Evolutionary conservation across 2,329 filamentous ascomycete genomes (phyloP).

Genomic region (Sclerotinia trifoliorum): DNA sequence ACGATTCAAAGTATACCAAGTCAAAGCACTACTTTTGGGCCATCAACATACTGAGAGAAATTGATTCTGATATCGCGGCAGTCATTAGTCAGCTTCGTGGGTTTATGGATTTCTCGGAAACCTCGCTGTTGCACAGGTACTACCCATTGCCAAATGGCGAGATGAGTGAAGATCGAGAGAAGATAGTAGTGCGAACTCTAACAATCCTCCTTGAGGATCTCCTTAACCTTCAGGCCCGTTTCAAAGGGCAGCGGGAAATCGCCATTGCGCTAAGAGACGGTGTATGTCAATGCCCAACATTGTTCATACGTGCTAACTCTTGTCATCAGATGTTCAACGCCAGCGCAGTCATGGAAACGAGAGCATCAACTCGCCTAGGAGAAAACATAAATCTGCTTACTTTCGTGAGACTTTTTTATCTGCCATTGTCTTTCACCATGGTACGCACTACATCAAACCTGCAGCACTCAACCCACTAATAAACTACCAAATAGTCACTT

Average conservation of each 20-base stretch:
- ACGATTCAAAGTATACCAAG: not conserved
- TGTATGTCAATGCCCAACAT: not conserved
- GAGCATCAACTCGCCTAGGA: not conserved
- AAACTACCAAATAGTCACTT: not conserved
- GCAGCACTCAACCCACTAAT: not conserved
- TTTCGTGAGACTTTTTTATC: not conserved
- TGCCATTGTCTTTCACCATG: not conserved
- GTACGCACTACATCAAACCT: not conserved
- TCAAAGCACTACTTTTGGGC: not conserved
- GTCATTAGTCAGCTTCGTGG: not conserved
- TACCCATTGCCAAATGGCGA: not conserved
- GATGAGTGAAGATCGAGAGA: not conserved
- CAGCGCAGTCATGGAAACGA: not conserved
- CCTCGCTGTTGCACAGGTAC: rapidly evolving
- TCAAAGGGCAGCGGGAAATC: not conserved
- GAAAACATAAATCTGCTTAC: not conserved
- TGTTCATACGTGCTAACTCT: not conserved
- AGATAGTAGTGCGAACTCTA: not conserved
- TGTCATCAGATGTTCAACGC: not conserved
- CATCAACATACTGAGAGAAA: not conserved
- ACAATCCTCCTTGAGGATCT: not conserved
- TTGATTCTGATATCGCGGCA: not conserved
- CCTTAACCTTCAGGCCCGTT: not conserved
- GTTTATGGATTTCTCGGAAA: not conserved
- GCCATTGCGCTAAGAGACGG: not conserved